These are phyloP conservation scores for Aureobasidium sp. DNA, from an alignment of 2,329 filamentous ascomycete genomes.

Conservation along the genomic window DNA sequence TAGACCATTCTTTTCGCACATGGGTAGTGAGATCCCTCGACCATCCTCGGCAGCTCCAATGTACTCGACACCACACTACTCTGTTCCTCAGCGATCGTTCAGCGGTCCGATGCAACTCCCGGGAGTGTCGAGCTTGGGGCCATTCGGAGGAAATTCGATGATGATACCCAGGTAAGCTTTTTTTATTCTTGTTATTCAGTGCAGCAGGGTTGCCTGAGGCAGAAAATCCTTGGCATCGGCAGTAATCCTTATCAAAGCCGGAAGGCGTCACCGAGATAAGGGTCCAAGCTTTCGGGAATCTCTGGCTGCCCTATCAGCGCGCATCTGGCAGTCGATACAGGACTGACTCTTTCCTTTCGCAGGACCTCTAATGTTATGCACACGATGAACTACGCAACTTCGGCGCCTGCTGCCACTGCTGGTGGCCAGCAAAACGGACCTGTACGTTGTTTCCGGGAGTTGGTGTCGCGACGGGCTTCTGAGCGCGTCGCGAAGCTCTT, in stretches of 20 bases:
- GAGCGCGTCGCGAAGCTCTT: constrained; percentile 12
- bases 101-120: constrained; percentile 41
- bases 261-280: not conserved
- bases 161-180: constrained; percentile 12
- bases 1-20: constrained; percentile 38
- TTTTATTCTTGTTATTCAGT: not conserved
- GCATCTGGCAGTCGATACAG: constrained; percentile 6
- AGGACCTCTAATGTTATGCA: constrained; percentile 37
- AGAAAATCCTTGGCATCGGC: no score
- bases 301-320: constrained; percentile 6
- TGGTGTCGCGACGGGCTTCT: not conserved
- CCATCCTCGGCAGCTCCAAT: constrained; percentile 44
- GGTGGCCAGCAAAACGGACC: constrained; percentile 53
- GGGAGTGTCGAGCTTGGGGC: constrained; percentile 51
- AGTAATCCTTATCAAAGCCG: no score
- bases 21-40: constrained; percentile 42
- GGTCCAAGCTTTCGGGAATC: not conserved
- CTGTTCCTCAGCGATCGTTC: constrained; percentile 28
- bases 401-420: constrained; percentile 56
- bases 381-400: constrained; percentile 53
- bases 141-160: constrained; percentile 19
- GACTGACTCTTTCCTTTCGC: constrained; percentile 17
- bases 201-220: no score
- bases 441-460: constrained; percentile 34
- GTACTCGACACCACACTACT: constrained; percentile 26